Evolutionary conservation across 2,329 filamentous ascomycete genomes (phyloP).

Genomic region (Stagonosporopsis chrysanthemi): DNA sequence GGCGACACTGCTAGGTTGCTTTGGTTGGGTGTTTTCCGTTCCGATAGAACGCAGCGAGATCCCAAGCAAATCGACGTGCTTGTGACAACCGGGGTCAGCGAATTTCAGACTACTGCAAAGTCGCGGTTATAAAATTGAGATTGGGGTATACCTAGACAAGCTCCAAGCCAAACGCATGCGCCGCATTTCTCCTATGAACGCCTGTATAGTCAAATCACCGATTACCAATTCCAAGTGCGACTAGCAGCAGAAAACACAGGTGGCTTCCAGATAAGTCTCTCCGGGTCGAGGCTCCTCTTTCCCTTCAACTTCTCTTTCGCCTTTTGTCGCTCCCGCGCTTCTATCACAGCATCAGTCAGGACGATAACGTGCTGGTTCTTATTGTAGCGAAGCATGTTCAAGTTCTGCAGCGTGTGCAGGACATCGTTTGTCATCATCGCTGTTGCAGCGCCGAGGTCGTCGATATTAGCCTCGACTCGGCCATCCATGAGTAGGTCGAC

Average conservation of each 20-base stretch:
- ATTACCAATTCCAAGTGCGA: slow-evolving; percentile 92
- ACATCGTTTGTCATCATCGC: slow-evolving; percentile 99
- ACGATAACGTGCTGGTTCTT: slow-evolving; percentile 98
- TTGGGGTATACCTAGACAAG: slow-evolving; percentile 17
- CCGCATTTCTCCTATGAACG: not conserved
- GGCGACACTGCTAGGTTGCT: not conserved
- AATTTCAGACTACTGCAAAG: not conserved
- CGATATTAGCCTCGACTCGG: slow-evolving; percentile 80
- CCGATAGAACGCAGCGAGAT: not conserved
- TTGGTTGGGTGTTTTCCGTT: not conserved
- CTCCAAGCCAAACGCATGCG: not conserved
- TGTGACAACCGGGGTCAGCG: not conserved
- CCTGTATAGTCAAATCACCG: not conserved
- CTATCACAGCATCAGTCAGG: slow-evolving; percentile 81
- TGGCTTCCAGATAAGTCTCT: slow-evolving; percentile 90
- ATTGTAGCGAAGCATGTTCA: slow-evolving; percentile 95
- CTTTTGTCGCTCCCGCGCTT: slow-evolving; percentile 71
- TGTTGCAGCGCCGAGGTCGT: slow-evolving; percentile 77
- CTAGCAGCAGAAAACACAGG: slow-evolving; percentile 90
- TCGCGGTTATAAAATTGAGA: not conserved
- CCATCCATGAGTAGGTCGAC: slow-evolving; percentile 79
- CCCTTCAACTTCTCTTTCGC: slow-evolving; percentile 83
- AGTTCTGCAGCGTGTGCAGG: slow-evolving; percentile 88
- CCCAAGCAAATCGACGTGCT: not conserved
- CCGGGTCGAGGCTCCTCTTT: slow-evolving; percentile 77